Evolutionary conservation across 2,329 filamentous ascomycete genomes (phyloP), one percentile per base, ranked within the genome.

Genomic region (Colletotrichum spinosum): DNA sequence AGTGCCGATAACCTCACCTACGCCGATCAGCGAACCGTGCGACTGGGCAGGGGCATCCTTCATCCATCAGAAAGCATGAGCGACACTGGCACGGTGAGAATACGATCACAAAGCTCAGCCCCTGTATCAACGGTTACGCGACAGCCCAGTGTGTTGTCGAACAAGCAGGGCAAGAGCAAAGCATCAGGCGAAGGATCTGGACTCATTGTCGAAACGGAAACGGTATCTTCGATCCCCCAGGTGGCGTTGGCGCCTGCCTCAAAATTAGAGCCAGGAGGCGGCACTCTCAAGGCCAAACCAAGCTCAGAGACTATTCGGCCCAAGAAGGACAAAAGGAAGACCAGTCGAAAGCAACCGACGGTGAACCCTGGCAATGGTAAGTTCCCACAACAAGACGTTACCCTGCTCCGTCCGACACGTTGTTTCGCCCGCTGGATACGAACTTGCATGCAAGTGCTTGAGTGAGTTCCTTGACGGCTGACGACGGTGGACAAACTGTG

Each of bases 171-270:
- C 60, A 92, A 94, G 74, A 84, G 87, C 39, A 93, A 94, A 75
- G 82, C 87, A 35, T 75, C 80, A 10, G 81, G 84, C 55, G 92
- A 97, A 74, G 90, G 89, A n/a, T 91, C 92, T 41, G 86, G 90
- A 62, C 97, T 99, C 94, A 98, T 93, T 9, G 95, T 98, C 12
- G 96, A 99, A 80, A 97, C 96, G 0, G 96, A 99, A 78, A 97
- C 94, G 1, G 96, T 99, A 42, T 91, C 89, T 48, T 97, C 94
- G 3, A 92, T 97, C 59, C 93, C 94, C 10, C 94, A 97, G 73
- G 87, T 94, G 35, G 88, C 91, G 9, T 83, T 97, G 35, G 89
- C 90, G 7, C 80, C 84, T 39, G 87, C 87, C 42, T 84, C 85
- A n/a, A 88, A 89, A 17, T 84, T 86, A 15, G 87, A 88, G 63